phyloP scores from a whole-genome alignment of 306 rosid species.

The Myrica gale region DNA sequence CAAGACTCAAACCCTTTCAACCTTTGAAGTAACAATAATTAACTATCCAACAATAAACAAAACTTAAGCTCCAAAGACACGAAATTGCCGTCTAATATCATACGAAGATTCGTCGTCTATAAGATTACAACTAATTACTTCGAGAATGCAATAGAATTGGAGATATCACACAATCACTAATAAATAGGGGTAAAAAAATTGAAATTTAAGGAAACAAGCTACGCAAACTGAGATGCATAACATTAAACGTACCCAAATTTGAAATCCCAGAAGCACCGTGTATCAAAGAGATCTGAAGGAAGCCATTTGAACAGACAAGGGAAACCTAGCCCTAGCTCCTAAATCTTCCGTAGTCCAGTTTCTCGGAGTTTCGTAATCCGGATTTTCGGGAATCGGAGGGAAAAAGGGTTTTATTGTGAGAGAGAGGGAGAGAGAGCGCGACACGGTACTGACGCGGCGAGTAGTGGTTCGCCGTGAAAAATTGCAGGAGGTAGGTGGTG shows the following conservation, averaged over 20 bases:
- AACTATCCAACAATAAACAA: too few relatives aligned
- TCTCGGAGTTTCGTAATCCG: neutral
- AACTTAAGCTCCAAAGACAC: too few relatives aligned
- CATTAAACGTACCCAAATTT: neutral
- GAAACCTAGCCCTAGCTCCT: neutral
- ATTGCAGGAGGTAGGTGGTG: neutral
- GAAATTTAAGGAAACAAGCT: too few relatives aligned
- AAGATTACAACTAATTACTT: too few relatives aligned
- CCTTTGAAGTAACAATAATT: too few relatives aligned
- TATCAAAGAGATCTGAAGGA: neutral
- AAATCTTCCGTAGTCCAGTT: neutral
- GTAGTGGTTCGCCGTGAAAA: neutral
- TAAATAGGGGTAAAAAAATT: too few relatives aligned
- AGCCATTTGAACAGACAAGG: neutral
- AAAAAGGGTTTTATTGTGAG: neutral
- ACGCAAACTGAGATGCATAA: too few relatives aligned
- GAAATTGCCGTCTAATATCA: too few relatives aligned
- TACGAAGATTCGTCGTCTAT: too few relatives aligned
- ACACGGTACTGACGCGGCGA: neutral
- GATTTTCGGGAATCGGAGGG: neutral
- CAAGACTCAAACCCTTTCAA: neutral
- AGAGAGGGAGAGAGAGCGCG: neutral
- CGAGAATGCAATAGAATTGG: too few relatives aligned
- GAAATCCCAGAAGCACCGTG: neutral
- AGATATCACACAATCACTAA: too few relatives aligned